These are phyloP conservation scores for Fusarium verrucosum DNA, from an alignment of 2,329 filamentous ascomycete genomes.

Conservation along the genomic window DNA sequence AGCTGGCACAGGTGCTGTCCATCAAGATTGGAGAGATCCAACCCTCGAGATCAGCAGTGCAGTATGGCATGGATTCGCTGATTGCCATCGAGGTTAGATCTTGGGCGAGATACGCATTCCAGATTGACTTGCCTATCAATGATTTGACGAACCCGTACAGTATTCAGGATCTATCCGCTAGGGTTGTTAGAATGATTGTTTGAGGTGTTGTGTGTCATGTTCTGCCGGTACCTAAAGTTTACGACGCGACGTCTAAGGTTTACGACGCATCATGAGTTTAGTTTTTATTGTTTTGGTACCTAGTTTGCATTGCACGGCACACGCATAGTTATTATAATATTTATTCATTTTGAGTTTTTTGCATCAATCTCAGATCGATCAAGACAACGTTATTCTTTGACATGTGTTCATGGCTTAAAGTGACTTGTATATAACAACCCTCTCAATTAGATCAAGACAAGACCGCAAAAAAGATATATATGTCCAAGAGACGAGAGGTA, in stretches of 20 bases:
- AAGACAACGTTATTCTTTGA: no score
- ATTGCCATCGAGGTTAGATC: constrained; percentile 40
- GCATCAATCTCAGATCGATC: no score
- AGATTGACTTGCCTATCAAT: constrained; percentile 40
- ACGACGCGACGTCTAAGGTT: background rate
- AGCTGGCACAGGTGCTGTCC: constrained; percentile 37
- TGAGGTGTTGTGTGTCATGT: background rate
- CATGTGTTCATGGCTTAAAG: no score
- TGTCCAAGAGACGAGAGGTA: no score
- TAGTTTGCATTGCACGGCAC: no score
- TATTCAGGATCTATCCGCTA: constrained; percentile 37
- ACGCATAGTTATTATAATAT: no score
- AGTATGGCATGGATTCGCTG: constrained; percentile 41
- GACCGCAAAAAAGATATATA: no score
- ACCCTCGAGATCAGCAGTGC: constrained; percentile 34
- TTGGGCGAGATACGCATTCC: constrained; percentile 41
- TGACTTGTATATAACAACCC: no score
- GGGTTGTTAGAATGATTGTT: constrained; percentile 34
- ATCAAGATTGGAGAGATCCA: constrained; percentile 39
- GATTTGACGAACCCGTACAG: constrained; percentile 41
- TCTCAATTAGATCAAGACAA: no score
- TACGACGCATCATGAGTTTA: background rate
- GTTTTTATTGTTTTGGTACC: background rate
- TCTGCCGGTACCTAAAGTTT: background rate
- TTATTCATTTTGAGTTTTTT: no score